These are phyloP conservation scores for Penicillium lividum DNA, from an alignment of 495 filamentous ascomycete species.

Conservation along the genomic window DNA sequence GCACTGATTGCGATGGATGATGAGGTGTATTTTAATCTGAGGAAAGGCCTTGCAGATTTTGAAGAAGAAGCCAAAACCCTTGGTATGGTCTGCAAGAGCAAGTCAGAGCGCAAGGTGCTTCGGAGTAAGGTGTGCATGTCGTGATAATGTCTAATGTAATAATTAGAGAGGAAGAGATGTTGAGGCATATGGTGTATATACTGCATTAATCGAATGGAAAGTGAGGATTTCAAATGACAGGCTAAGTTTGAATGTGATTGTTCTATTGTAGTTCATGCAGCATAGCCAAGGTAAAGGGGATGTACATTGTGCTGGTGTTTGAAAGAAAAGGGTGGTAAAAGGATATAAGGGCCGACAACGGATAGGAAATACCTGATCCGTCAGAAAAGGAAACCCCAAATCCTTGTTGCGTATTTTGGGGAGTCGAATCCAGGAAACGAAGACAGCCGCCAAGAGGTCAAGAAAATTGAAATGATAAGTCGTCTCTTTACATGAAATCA, in stretches of 20 bases:
- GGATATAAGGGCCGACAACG: neutral
- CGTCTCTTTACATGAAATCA: constrained; percentile 64
- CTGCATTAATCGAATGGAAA: neutral
- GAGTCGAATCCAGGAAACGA: neutral
- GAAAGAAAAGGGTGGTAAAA: neutral
- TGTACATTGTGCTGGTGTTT: constrained; percentile 12
- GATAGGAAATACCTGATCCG: neutral
- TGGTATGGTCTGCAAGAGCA: constrained; percentile 24
- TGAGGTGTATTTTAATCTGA: constrained; percentile 27
- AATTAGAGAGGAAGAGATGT: neutral
- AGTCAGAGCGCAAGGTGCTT: constrained; percentile 6
- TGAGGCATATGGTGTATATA: neutral
- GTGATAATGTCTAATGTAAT: constrained; percentile 3
- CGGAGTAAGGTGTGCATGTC: constrained; percentile 9
- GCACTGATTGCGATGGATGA: constrained; percentile 29
- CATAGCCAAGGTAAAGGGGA: neutral
- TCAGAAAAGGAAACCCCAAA: neutral
- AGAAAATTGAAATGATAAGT: constrained; percentile 15
- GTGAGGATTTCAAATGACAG: neutral
- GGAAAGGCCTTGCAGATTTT: constrained; percentile 13
- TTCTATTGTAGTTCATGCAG: constrained; percentile 12
- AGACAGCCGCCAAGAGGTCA: constrained; percentile 14
- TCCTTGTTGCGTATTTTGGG: neutral
- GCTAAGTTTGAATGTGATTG: neutral
- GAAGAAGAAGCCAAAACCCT: constrained; percentile 25